phyloP scores from a whole-genome alignment of 371 early-diverging fungal species.

The Nematocida ironsii region DNA sequence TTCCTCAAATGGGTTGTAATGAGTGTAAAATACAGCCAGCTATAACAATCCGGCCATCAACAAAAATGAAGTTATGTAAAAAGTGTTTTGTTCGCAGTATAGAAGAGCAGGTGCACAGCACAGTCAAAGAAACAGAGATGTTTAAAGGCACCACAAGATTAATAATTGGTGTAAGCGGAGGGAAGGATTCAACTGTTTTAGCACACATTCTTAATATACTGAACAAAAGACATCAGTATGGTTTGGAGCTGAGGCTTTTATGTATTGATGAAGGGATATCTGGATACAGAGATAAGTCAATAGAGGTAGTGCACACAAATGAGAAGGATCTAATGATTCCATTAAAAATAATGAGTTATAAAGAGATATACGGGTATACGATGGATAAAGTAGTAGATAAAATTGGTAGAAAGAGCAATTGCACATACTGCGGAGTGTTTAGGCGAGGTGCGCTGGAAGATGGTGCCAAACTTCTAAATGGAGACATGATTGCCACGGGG shows the following conservation, averaged over 20 bases:
- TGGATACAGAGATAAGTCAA: slow-evolving; percentile 94
- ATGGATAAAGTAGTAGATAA: slow-evolving; percentile 89
- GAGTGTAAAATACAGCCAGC: slow-evolving; percentile 72
- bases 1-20: slow-evolving; percentile 67
- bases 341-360: slow-evolving; percentile 84
- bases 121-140: slow-evolving; percentile 78
- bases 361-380: slow-evolving; percentile 86
- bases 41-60: slow-evolving; percentile 84
- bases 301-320: slow-evolving; percentile 86
- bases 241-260: slow-evolving; percentile 81
- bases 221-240: slow-evolving; percentile 87
- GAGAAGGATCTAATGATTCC: slow-evolving; percentile 85
- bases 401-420: slow-evolving; percentile 91
- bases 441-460: slow-evolving; percentile 94
- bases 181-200: slow-evolving; percentile 97
- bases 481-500: slow-evolving; percentile 93
- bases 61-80: slow-evolving; percentile 82
- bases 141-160: slow-evolving; percentile 84
- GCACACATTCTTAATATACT: slow-evolving; percentile 88
- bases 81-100: slow-evolving; percentile 86
- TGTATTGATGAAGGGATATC: slow-evolving; percentile 98
- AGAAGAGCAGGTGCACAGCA: slow-evolving; percentile 90
- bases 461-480: slow-evolving; percentile 82
- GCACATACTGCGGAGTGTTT: slow-evolving; percentile 98
- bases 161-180: slow-evolving; percentile 93